phyloP scores from a whole-genome alignment of 1,139 yeast species.

The Kodamaea sp. region DNA sequence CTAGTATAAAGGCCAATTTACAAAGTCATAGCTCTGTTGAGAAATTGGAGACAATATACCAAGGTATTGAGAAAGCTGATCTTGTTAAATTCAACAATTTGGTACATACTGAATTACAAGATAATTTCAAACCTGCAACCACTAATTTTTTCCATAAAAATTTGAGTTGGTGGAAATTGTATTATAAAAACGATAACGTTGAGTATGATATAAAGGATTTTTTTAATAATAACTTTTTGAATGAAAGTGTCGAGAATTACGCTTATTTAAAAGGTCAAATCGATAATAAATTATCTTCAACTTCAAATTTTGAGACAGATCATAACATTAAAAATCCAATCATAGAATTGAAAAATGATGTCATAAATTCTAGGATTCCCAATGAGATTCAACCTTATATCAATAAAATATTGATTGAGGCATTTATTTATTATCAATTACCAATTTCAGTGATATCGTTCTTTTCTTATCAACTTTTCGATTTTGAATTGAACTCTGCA shows the following conservation, averaged over 20 bases:
- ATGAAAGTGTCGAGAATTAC: constrained; percentile 37
- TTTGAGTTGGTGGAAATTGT: constrained; percentile 45
- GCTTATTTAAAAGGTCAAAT: constrained; percentile 39
- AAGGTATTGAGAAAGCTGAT: constrained; percentile 16
- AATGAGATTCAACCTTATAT: constrained; percentile 41
- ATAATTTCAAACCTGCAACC: constrained; percentile 31
- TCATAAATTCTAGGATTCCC: constrained; percentile 26
- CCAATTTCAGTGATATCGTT: constrained; percentile 35
- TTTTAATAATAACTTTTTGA: constrained; percentile 36
- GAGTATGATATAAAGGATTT: constrained; percentile 44
- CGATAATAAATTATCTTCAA: constrained; percentile 11
- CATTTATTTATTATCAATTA: constrained; percentile 37
- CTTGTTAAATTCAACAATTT: constrained; percentile 29
- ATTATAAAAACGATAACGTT: constrained; percentile 43
- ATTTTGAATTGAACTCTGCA: constrained; percentile 31
- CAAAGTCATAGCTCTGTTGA: background rate
- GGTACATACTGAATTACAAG: constrained; percentile 40
- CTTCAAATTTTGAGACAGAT: constrained; percentile 1
- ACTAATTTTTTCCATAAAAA: constrained; percentile 27
- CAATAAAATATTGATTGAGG: constrained; percentile 26
- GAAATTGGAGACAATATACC: constrained; percentile 9
- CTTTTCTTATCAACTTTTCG: constrained; percentile 34
- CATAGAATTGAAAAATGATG: constrained; percentile 24
- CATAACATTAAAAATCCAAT: constrained; percentile 29
- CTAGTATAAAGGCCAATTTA: constrained; percentile 18